phyloP scores from a whole-genome alignment of 1,284 basidiomycete genomes.

The Ustilago xerochloae region DNA sequence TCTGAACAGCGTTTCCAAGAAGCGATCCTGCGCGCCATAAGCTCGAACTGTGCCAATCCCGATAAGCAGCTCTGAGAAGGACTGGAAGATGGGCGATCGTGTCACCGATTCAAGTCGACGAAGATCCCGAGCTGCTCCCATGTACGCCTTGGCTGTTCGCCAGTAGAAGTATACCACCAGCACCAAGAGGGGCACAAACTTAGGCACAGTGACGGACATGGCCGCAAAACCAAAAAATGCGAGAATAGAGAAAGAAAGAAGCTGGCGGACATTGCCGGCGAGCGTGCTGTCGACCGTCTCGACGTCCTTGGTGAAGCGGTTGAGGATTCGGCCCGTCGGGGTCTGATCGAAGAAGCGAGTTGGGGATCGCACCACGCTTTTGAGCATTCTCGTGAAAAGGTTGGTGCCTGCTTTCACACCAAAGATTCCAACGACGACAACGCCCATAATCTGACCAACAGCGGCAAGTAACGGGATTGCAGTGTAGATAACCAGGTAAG shows the following conservation, averaged over 20 bases:
- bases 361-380: slow-evolving; percentile 52
- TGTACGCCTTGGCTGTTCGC: slow-evolving; percentile 70
- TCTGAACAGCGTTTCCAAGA: slow-evolving; percentile 69
- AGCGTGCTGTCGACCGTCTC: slow-evolving; percentile 71
- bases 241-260: slow-evolving; percentile 51
- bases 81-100: slow-evolving; percentile 66
- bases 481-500: slow-evolving; percentile 21
- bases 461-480: slow-evolving; percentile 7
- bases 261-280: slow-evolving; percentile 27
- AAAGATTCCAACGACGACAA: not conserved
- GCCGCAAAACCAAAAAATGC: slow-evolving; percentile 65
- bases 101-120: slow-evolving; percentile 63
- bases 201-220: slow-evolving; percentile 61
- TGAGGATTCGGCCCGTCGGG: slow-evolving; percentile 71
- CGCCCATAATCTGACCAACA: not conserved
- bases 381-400: slow-evolving; percentile 55
- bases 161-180: slow-evolving; percentile 70
- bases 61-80: slow-evolving; percentile 67
- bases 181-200: slow-evolving; percentile 69
- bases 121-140: slow-evolving; percentile 71
- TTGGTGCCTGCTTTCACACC: slow-evolving; percentile 38
- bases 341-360: slow-evolving; percentile 57
- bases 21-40: slow-evolving; percentile 71
- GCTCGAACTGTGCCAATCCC: slow-evolving; percentile 72
- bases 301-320: slow-evolving; percentile 71